A percentile compares a stretch with the other conserved stretches of the same genome.
Evolutionary conservation across 2,329 filamentous ascomycete genomes (phyloP).

Genomic region (Elsinoe perseae): DNA sequence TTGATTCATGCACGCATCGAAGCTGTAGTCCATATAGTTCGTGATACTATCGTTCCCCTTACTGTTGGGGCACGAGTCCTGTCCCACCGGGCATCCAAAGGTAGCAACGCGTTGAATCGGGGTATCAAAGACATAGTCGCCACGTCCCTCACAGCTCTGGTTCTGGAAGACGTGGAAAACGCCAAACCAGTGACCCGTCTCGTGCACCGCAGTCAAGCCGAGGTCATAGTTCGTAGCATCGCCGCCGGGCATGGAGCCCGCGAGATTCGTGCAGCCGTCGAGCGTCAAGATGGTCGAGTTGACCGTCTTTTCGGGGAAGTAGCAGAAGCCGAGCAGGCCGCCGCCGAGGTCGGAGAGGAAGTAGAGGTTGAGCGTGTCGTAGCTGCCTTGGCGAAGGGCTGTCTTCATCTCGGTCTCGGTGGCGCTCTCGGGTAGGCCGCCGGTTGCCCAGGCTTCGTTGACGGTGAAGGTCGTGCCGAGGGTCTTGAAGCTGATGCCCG

Average conservation of each 20-base stretch:
- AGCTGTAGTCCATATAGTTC: conserved; percentile 55
- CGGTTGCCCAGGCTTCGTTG: conserved; percentile 49
- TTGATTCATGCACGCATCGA: conserved; percentile 47
- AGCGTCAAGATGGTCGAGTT: conserved; percentile 36
- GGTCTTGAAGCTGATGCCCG: conserved; percentile 46
- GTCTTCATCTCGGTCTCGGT: conserved; percentile 47
- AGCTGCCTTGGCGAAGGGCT: conserved; percentile 46
- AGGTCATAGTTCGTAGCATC: conserved; percentile 41
- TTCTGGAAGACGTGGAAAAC: conserved; percentile 40
- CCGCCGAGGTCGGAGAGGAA: conserved; percentile 48
- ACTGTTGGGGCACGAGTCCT: conserved; percentile 45
- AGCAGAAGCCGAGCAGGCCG: conserved; percentile 48
- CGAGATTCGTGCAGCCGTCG: conserved; percentile 52
- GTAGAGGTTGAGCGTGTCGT: conserved; percentile 51
- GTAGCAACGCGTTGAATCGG: conserved; percentile 38
- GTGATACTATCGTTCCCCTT: conserved; percentile 46
- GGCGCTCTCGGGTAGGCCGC: conserved; percentile 32
- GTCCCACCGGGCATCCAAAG: conserved; percentile 45
- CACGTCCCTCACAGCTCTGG: conserved; percentile 32
- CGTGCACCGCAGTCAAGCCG: conserved; percentile 42
- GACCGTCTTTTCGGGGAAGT: conserved; percentile 36
- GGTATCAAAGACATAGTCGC: conserved; percentile 40
- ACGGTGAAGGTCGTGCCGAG: conserved; percentile 42
- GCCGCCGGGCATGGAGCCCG: conserved; percentile 49
- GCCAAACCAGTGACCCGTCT: conserved; percentile 39